Conservation (phyloP, 2,329 filamentous ascomycete species). For the Thielaviopsis punctulata region DNA sequence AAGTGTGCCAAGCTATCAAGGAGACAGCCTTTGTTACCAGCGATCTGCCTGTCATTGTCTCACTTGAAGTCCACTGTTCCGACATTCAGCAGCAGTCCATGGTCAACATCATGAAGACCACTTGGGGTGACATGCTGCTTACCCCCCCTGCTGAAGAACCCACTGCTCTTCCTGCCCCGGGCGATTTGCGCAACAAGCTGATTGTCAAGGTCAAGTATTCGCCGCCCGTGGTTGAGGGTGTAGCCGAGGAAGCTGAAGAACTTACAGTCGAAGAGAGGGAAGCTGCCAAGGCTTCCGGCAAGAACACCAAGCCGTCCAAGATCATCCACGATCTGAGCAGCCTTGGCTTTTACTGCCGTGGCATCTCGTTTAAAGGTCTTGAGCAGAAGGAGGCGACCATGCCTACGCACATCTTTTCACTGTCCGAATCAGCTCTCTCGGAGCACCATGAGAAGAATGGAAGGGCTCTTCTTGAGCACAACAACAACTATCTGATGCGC, state of each 20-base stretch:
- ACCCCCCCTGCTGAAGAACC: conserved; percentile 31
- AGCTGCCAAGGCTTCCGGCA: conserved; percentile 26
- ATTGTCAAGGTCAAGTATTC: conserved; percentile 66
- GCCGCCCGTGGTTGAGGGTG: conserved; percentile 21
- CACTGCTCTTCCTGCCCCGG: conserved; percentile 46
- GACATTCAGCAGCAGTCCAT: conserved; percentile 72
- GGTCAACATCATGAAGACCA: conserved; percentile 79
- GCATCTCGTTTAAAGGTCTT: conserved; percentile 66
- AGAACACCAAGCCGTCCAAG: conserved; percentile 33
- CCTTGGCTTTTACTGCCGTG: conserved; percentile 68
- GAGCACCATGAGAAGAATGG: conserved; percentile 35
- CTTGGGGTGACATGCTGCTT: conserved; percentile 60
- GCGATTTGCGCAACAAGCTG: conserved; percentile 58
- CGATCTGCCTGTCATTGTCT: conserved; percentile 79
- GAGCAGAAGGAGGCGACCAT: conserved; percentile 51
- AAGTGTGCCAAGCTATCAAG: conserved; percentile 65
- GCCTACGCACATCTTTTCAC: conserved; percentile 52
- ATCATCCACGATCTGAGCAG: conserved; percentile 58
- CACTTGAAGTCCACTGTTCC: conserved; percentile 77
- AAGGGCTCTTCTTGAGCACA: conserved; percentile 56
- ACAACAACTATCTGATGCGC: conserved; percentile 66
- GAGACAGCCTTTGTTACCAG: conserved; percentile 60
- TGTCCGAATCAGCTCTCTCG: conserved; percentile 47
- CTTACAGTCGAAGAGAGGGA: conserved; percentile 22
- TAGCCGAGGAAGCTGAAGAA: conserved; percentile 17